Evolutionary conservation across 352 stramenopile genomes (phyloP), one percentile per base, ranked within the genome.

Genomic region (Pythium phragmitis): DNA sequence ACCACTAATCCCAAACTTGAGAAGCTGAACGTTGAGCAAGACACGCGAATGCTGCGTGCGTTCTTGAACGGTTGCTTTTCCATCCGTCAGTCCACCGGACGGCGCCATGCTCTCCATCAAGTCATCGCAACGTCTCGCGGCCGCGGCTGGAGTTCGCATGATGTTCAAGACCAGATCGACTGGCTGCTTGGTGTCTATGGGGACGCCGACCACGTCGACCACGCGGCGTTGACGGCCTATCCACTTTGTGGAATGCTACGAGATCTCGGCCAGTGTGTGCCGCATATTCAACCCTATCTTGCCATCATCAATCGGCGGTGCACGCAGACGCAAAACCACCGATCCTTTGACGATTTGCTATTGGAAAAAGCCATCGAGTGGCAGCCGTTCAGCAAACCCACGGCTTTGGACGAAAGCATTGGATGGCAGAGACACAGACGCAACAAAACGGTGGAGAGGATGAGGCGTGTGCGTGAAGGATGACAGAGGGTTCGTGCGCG

Each of bases 81-180:
- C 5, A 41, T 54, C 7, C 9, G 6, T 0, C 48, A 54, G 12
- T 37, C 48, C 12, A 55, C 48, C 3, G 26, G 7, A 5, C 8
- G 26, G 14, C 11, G 21, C 48, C 48, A 55, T n/a, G 48, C 17
- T 14, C 26, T 55, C 26, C 48, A 55, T 14, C 23, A 21, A 23
- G 26, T 26, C 7, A 14, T 55, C 13, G 48, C 48, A 2, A 21
- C 1, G 3, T 21, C 3, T 5, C 48, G 48, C 2, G 30, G 48
- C 6, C 26, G 14, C 2, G 48, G n/a, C 3, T 55, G 23, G 23
- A 1, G 7, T 14, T 7, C 26, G 13, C 48, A 55, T 9, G 26
- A 55, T 37, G 48, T 55, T 23, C 48, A 55, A 23, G 23, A 36
- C 26, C 48, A 55, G 30, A 55, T 55, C 30, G 48, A 55, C 14